Percentiles rank a stretch among this genome's conserved stretches.
phyloP scores from a whole-genome alignment of 306 rosid genomes.

The Medicago truncatula region DNA sequence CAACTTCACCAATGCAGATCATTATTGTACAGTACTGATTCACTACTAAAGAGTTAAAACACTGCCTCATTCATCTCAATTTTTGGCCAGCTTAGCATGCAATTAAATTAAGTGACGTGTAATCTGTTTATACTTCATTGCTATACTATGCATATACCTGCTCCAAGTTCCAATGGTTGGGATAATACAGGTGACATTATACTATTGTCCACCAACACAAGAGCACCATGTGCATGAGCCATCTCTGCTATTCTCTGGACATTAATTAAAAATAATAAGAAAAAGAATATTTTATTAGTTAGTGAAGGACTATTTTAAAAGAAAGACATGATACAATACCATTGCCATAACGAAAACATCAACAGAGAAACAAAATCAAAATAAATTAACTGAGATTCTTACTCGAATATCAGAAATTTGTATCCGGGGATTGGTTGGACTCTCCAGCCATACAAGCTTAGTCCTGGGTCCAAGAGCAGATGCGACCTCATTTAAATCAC shows the following conservation, averaged over 20 bases:
- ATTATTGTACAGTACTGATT: neutral
- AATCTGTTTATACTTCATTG: slow-evolving; percentile 22
- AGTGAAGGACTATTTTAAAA: slow-evolving; percentile 15
- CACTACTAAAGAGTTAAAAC: neutral
- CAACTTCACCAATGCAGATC: neutral
- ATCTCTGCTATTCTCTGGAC: slow-evolving; percentile 79
- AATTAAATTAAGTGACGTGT: neutral
- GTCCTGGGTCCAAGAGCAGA: slow-evolving; percentile 78
- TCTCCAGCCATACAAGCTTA: slow-evolving; percentile 97
- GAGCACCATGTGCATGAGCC: slow-evolving; percentile 82
- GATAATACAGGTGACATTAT: slow-evolving; percentile 96
- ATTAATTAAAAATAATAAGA: slow-evolving; percentile 33
- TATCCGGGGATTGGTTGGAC: slow-evolving; percentile 89
- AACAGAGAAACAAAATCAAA: slow-evolving; percentile 24
- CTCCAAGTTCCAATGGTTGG: slow-evolving; percentile 88
- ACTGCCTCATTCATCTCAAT: neutral
- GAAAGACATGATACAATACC: slow-evolving; percentile 17
- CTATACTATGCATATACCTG: slow-evolving; percentile 62
- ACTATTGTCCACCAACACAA: slow-evolving; percentile 87
- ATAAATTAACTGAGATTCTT: slow-evolving; percentile 46
- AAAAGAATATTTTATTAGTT: slow-evolving; percentile 6
- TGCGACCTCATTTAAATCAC: slow-evolving; percentile 81
- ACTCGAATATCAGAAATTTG: slow-evolving; percentile 85
- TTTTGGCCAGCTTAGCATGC: slow-evolving; percentile 23
- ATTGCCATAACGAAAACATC: neutral